phyloP scores from a whole-genome alignment of 2,329 filamentous ascomycete species.

The Penicillium crustosum region DNA sequence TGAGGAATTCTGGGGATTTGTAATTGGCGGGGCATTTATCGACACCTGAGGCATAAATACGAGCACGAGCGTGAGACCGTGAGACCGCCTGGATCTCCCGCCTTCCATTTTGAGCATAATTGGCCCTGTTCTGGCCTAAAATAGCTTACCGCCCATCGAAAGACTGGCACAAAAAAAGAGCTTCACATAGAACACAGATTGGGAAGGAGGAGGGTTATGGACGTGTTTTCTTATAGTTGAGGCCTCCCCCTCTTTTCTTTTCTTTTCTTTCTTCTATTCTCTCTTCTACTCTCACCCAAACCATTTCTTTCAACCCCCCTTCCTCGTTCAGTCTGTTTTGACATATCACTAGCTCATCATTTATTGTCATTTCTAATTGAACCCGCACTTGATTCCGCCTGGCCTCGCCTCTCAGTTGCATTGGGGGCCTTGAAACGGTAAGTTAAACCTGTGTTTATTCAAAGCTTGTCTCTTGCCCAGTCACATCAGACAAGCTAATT shows the following conservation, averaged over 20 bases:
- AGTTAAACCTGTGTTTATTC: not conserved
- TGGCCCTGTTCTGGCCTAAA: not conserved
- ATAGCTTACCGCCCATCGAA: not conserved
- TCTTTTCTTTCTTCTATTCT: not conserved
- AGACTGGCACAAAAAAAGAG: not conserved
- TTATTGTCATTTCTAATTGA: not conserved
- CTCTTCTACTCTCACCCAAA: not conserved
- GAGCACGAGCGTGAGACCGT: not conserved
- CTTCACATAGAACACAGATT: not conserved
- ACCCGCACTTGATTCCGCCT: not conserved
- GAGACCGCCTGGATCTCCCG: not conserved
- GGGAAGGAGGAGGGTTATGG: not conserved
- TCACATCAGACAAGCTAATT: not conserved
- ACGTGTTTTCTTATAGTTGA: not conserved
- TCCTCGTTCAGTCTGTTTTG: not conserved
- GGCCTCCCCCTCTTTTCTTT: not conserved
- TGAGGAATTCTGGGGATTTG: constrained; percentile 5
- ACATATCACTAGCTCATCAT: not conserved
- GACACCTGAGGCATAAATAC: constrained; percentile 1
- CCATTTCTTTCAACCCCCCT: not conserved
- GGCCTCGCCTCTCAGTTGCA: fast-evolving
- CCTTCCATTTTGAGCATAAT: not conserved
- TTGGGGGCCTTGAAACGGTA: not conserved
- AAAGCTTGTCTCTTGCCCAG: not conserved
- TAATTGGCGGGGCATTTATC: constrained; percentile 8